These are phyloP conservation scores for Talaromyces trachyspermus DNA, from an alignment of 495 filamentous ascomycete genomes.

Conservation along the genomic window DNA sequence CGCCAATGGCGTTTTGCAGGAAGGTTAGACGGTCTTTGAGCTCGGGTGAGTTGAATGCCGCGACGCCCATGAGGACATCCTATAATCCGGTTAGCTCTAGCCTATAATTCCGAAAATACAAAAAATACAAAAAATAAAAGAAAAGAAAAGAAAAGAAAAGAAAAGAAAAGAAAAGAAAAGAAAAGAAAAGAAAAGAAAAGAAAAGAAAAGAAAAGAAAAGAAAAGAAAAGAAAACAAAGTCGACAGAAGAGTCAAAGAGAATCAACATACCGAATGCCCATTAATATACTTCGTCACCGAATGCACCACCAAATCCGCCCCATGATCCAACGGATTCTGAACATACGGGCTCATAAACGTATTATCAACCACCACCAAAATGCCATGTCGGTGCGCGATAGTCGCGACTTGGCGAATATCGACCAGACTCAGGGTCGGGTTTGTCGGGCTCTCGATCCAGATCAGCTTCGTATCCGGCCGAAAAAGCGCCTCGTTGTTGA, in stretches of 20 bases:
- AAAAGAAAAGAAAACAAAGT: too few species aligned
- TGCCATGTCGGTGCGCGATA: conserved; percentile 77
- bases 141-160: too few species aligned
- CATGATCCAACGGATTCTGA: conserved; percentile 91
- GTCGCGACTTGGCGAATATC: conserved; percentile 81
- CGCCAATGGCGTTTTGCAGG: conserved; percentile 96
- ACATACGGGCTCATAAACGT: conserved; percentile 95
- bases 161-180: too few species aligned
- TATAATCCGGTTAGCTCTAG: conserved; percentile 28
- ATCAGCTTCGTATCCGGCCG: conserved; percentile 85
- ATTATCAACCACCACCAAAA: conserved; percentile 96
- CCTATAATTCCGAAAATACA: not conserved
- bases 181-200: too few species aligned
- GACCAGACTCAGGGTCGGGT: conserved; percentile 85
- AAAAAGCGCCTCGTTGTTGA: conserved; percentile 76
- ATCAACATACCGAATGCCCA: conserved; percentile 65
- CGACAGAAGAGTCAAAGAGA: too few species aligned
- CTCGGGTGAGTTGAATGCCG: conserved; percentile 83
- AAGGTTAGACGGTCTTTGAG: conserved; percentile 74
- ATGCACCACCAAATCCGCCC: conserved; percentile 97
- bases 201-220: too few species aligned
- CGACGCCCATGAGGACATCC: conserved; percentile 97
- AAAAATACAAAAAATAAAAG: too few species aligned
- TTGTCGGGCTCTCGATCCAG: conserved; percentile 95
- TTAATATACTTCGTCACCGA: conserved; percentile 99